Base-by-base conservation (phyloP, 345 rosid species). In the Erucastrum elatum region DNA sequence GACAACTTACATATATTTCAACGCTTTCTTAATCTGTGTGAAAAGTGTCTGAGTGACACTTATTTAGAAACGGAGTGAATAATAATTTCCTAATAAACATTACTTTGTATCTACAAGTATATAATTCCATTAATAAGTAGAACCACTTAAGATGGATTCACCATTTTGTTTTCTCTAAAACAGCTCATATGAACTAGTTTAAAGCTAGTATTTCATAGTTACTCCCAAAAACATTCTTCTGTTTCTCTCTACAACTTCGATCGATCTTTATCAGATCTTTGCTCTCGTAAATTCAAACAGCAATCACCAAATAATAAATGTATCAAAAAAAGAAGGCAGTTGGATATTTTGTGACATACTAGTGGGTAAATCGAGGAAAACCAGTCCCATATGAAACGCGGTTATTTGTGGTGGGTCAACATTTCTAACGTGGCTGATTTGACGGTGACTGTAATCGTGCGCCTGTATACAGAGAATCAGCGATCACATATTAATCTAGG, bases 401-500 rank as follows among this genome's bases (percentile, higher is more conserved):
- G 82, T 80, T 29, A 17, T 4, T 37, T 63, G 82, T 80, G 82
- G 82, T 74, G 75, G 82, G 66, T 63, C 13, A 39, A 13, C 34
- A 5, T 3, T 11, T 64, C 61, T 64, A 78, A 80, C 79, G 79
- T 75, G 82, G 78, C 74, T 51, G 41, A 51, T 72, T 39, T 26
- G 71, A 75, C 60, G 71, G 71, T 35, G 61, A 29, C n/a, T 7
- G 10, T 2, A 53, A 63, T 2, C 9, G 41, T 80, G 63, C 64
- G 31, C 46, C 8, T 30, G 56, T 17, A 59, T 33, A 15, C 64
- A 79, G 70, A 51, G 41, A 21, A 51, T 51, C 21, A 51, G 3
- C 56, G 74, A 68, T 68, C 26, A 79, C 15, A 1, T 5, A 21
- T 53, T 53, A 2, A 16, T 53, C 25, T 51, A 51, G 56, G 56